These are phyloP conservation scores for Metschnikowia santaceciliae DNA, from an alignment of 805 yeast species.

Conservation along the genomic window DNA sequence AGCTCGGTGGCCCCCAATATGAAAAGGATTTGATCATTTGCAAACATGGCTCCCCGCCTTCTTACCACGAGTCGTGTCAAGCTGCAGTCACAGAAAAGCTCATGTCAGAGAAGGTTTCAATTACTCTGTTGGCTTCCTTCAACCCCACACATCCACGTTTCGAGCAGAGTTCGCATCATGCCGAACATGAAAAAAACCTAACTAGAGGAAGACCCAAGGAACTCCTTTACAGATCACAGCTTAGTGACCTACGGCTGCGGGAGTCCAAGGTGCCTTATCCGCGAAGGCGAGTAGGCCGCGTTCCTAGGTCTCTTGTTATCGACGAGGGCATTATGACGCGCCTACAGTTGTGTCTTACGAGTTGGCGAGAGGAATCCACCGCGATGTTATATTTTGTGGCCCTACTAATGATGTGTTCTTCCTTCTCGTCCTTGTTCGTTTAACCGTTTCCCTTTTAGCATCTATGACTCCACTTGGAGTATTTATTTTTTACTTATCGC, in stretches of 20 bases:
- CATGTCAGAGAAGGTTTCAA: background rate
- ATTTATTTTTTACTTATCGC: background rate
- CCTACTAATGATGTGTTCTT: background rate
- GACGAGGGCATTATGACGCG: background rate
- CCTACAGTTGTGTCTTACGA: background rate
- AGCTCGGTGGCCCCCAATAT: background rate
- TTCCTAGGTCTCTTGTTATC: background rate
- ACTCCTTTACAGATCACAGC: constrained; percentile 13
- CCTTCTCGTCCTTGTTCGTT: background rate
- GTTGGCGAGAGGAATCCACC: background rate
- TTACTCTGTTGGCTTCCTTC: background rate
- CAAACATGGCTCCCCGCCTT: background rate
- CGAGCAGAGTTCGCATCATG: background rate
- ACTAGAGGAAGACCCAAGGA: constrained; percentile 11
- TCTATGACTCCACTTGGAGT: background rate
- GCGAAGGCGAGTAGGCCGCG: background rate
- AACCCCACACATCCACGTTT: background rate
- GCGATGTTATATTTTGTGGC: background rate
- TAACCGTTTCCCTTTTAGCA: background rate
- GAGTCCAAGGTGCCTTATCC: constrained; percentile 1
- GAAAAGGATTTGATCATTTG: background rate
- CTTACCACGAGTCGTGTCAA: constrained; percentile 1
- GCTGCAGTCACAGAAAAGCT: background rate
- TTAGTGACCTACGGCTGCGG: constrained; percentile 7
- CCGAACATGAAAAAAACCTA: too few species aligned